Evolutionary conservation across 116 monocot genomes (phyloP).

Genomic region (Phalaenopsis hybrid): DNA sequence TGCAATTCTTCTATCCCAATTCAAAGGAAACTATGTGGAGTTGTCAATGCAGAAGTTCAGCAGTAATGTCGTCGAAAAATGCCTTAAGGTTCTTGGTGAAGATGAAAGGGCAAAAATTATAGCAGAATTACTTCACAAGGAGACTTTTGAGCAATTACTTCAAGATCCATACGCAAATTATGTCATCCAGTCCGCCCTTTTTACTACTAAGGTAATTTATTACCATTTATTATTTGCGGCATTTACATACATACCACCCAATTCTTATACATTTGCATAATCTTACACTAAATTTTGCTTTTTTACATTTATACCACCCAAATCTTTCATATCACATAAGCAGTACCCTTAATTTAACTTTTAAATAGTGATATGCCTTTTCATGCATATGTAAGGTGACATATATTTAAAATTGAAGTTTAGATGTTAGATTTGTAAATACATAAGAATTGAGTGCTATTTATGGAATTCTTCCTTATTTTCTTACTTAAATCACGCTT

Average conservation of each 20-base stretch:
- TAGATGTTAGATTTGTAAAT: no score
- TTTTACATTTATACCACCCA: no score
- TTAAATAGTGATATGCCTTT: no score
- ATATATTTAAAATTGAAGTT: no score
- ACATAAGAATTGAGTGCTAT: no score
- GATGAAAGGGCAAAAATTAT: conserved; percentile 28
- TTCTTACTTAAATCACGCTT: neutral
- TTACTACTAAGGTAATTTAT: conserved; percentile 36
- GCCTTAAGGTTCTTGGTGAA: conserved; percentile 40
- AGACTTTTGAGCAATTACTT: conserved; percentile 46
- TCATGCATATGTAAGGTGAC: no score
- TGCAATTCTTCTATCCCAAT: conserved; percentile 26
- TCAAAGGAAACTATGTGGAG: conserved; percentile 39
- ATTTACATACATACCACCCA: no score
- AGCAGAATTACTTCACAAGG: conserved; percentile 34
- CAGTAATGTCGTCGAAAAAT: conserved; percentile 88
- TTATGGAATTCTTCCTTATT: no score
- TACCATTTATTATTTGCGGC: neutral
- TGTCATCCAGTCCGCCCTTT: conserved; percentile 64
- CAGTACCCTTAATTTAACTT: no score
- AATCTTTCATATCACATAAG: no score
- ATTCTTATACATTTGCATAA: no score
- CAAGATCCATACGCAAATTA: conserved; percentile 82
- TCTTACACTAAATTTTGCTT: no score
- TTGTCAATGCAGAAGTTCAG: conserved; percentile 66